These are phyloP conservation scores for Cyclaneusma minus DNA, from an alignment of 2,329 filamentous ascomycete genomes.

Conservation along the genomic window DNA sequence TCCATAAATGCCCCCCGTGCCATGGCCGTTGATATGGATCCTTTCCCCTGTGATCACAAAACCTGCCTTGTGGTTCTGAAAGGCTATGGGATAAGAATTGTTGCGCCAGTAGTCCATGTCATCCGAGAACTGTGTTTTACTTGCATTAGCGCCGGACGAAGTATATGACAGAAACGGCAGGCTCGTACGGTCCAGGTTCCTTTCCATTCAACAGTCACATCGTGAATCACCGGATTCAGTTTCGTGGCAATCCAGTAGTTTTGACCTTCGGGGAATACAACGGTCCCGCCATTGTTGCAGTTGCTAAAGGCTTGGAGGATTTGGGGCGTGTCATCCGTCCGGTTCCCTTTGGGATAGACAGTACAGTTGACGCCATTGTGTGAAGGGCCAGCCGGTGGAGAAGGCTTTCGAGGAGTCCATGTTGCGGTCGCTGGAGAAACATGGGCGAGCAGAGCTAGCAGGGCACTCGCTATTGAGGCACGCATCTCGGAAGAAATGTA, in stretches of 20 bases:
- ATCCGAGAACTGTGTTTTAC: constrained; percentile 24
- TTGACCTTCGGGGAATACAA: constrained; percentile 33
- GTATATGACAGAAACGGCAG: neutral
- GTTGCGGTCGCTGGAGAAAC: too few species aligned
- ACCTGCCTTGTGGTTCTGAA: constrained; percentile 38
- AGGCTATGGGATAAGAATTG: constrained; percentile 33
- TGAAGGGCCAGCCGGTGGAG: constrained; percentile 1
- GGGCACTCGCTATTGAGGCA: too few species aligned
- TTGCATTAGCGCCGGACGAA: constrained; percentile 1
- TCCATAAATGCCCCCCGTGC: constrained; percentile 35
- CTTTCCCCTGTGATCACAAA: constrained; percentile 32
- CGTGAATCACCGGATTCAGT: constrained; percentile 31
- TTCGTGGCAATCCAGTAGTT: constrained; percentile 33
- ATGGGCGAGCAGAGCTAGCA: too few species aligned
- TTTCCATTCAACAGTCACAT: constrained; percentile 35
- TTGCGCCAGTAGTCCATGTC: constrained; percentile 38
- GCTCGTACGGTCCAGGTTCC: constrained; percentile 30
- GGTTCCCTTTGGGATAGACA: constrained; percentile 22
- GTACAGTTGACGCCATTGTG: constrained; percentile 18
- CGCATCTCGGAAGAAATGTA: too few species aligned
- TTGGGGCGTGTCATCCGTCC: constrained; percentile 33
- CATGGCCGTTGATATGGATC: constrained; percentile 34
- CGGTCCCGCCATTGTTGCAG: constrained; percentile 30
- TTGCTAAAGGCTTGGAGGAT: constrained; percentile 32
- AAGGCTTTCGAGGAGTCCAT: constrained; percentile 1